phyloP scores from a whole-genome alignment of 768 basidiomycete genomes.

The Tubosaeta sp. region DNA sequence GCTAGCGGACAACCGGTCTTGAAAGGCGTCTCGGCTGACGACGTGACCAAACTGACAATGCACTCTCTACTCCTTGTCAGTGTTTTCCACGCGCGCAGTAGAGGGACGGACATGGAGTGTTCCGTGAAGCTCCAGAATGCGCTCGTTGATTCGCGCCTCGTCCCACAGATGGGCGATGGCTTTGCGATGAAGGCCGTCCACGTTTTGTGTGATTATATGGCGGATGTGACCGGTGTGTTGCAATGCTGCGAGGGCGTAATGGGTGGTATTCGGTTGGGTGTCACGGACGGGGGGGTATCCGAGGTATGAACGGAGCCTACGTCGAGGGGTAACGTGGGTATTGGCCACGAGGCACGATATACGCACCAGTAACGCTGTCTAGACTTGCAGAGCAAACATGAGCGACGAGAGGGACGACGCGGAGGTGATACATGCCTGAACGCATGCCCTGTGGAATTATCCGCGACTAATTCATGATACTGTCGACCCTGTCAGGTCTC shows the following conservation, averaged over 20 bases:
- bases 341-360: not conserved
- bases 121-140: slow-evolving; percentile 84
- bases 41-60: slow-evolving; percentile 72
- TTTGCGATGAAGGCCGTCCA: slow-evolving; percentile 93
- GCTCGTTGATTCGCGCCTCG: slow-evolving; percentile 31
- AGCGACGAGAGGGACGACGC: not conserved
- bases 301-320: slow-evolving; percentile 66
- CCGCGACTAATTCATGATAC: slow-evolving; percentile 81
- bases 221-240: slow-evolving; percentile 61
- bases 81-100: not conserved
- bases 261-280: slow-evolving; percentile 82
- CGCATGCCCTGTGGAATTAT: slow-evolving; percentile 58
- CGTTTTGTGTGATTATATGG: slow-evolving; percentile 79
- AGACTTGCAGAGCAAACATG: slow-evolving; percentile 2
- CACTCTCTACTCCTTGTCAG: slow-evolving; percentile 46
- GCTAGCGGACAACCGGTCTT: slow-evolving; percentile 61
- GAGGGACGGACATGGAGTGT: slow-evolving; percentile 63
- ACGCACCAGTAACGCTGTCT: slow-evolving; percentile 83
- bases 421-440: slow-evolving; percentile 53
- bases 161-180: slow-evolving; percentile 50
- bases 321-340: not conserved
- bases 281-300: slow-evolving; percentile 88
- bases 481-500: slow-evolving; percentile 25
- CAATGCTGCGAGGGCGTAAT: slow-evolving; percentile 81
- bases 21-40: slow-evolving; percentile 65